Percentiles rank a stretch among this genome's conserved stretches.
These are phyloP conservation scores for Candida vaughaniae DNA, from an alignment of 805 yeast genomes.

Conservation along the genomic window DNA sequence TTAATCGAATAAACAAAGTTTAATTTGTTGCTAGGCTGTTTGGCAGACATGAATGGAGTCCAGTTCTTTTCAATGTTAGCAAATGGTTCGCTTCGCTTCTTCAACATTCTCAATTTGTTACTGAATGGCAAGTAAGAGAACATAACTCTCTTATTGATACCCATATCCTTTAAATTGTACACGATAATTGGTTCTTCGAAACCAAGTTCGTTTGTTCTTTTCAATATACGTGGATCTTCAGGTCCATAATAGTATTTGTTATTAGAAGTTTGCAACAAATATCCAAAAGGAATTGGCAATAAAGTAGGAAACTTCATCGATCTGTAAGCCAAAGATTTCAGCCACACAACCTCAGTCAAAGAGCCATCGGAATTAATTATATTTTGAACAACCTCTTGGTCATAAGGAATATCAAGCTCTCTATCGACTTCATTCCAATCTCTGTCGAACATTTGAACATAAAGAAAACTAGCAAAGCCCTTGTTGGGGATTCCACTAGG, in stretches of 20 bases:
- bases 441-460: constrained; percentile 19
- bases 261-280: constrained; percentile 7
- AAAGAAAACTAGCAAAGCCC: constrained; percentile 26
- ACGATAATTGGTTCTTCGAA: constrained; percentile 25
- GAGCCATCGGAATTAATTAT: constrained; percentile 18
- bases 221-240: constrained; percentile 49
- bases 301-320: constrained; percentile 17
- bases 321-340: constrained; percentile 15
- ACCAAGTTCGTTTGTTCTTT: constrained; percentile 31
- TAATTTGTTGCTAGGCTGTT: constrained; percentile 9
- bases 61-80: constrained; percentile 23
- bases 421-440: constrained; percentile 20
- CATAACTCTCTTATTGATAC: constrained; percentile 20
- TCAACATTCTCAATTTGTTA: constrained; percentile 14
- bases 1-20: constrained; percentile 26
- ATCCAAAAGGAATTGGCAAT: constrained; percentile 18
- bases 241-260: constrained; percentile 28
- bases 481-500: constrained; percentile 22
- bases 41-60: constrained; percentile 23
- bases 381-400: constrained; percentile 13
- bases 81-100: constrained; percentile 14
- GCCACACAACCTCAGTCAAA: constrained; percentile 8
- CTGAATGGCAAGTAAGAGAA: constrained; percentile 21
- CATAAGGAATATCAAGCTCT: constrained; percentile 22
- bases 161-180: constrained; percentile 18